Percentiles rank a stretch among this genome's conserved stretches.
Conservation (phyloP, 1,139 yeast species). For the Protomyces inundatus region DNA sequence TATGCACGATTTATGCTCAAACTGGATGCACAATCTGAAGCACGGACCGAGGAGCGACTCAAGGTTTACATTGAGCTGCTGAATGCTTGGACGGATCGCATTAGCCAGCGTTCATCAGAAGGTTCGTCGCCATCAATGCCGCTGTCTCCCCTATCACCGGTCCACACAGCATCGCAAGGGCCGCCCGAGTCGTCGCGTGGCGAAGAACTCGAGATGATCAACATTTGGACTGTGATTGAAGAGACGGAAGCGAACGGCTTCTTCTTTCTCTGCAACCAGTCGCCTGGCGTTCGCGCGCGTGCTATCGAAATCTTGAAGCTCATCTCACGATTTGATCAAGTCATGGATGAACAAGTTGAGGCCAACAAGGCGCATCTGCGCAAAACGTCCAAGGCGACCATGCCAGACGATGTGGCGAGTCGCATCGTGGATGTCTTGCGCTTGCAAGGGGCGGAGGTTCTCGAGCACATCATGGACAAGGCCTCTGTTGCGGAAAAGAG, state of each 20-base stretch:
- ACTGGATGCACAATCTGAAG: slow-evolving; percentile 52
- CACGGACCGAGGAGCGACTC: slow-evolving; percentile 48
- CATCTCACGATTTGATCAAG: slow-evolving; percentile 79
- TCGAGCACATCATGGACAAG: slow-evolving; percentile 42
- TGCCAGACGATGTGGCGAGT: slow-evolving; percentile 1
- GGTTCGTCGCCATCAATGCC: background rate
- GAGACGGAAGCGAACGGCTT: slow-evolving; percentile 95
- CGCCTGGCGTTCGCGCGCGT: slow-evolving; percentile 62
- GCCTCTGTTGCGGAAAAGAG: slow-evolving; percentile 78
- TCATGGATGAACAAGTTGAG: slow-evolving; percentile 53
- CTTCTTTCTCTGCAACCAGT: slow-evolving; percentile 86
- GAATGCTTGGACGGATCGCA: slow-evolving; percentile 71
- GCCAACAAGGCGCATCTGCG: slow-evolving; percentile 28
- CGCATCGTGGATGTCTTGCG: slow-evolving; percentile 21
- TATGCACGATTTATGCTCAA: slow-evolving; percentile 78
- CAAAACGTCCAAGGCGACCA: slow-evolving; percentile 6
- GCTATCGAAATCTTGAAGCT: slow-evolving; percentile 71
- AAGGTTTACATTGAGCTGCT: slow-evolving; percentile 71
- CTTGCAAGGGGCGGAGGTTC: slow-evolving; percentile 50
- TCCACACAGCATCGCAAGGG: slow-evolving; percentile 30
- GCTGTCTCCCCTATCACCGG: background rate
- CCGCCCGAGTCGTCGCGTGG: slow-evolving; percentile 39
- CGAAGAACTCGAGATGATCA: slow-evolving; percentile 73
- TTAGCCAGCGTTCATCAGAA: slow-evolving; percentile 39
- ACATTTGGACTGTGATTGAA: slow-evolving; percentile 75